Evolutionary conservation across 768 basidiomycete species (phyloP).

Genomic region (Steccherinum ochraceum): DNA sequence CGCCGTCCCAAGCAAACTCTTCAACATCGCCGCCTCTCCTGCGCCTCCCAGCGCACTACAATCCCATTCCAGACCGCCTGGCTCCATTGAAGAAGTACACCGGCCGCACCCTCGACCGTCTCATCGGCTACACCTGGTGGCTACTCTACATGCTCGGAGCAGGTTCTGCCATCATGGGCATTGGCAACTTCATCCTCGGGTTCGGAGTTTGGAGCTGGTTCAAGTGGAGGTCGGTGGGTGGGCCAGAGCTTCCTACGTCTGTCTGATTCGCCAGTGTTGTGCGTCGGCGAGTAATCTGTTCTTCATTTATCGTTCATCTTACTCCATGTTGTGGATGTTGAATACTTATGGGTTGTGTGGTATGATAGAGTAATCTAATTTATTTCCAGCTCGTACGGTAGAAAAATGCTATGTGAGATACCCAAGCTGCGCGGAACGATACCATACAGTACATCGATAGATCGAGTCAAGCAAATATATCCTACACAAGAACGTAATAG

Average conservation of each 20-base stretch:
- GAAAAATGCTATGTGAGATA: no score
- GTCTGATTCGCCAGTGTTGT: background rate
- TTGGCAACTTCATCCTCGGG: constrained; percentile 69
- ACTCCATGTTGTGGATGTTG: background rate
- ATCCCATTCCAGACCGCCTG: constrained; percentile 46
- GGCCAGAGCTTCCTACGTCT: background rate
- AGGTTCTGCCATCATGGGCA: constrained; percentile 62
- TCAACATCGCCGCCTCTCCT: constrained; percentile 33
- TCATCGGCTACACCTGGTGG: constrained; percentile 79
- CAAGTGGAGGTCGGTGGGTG: constrained; percentile 45
- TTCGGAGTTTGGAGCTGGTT: constrained; percentile 64
- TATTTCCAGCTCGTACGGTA: no score
- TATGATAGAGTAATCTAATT: background rate
- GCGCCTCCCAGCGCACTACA: constrained; percentile 43
- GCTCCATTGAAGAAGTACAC: constrained; percentile 52
- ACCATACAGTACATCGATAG: no score
- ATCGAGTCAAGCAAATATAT: no score
- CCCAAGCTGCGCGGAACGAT: no score
- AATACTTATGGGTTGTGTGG: background rate
- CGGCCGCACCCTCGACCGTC: constrained; percentile 64
- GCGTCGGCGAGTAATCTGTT: no score
- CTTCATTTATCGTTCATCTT: background rate
- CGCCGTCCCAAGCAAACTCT: constrained; percentile 32
- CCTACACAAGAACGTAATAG: no score
- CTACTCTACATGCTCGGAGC: constrained; percentile 68